Evolutionary conservation across 78 protist species (phyloP), one percentile per base, ranked within the genome.

Genomic region (Anaeramoeba flamelloides): DNA sequence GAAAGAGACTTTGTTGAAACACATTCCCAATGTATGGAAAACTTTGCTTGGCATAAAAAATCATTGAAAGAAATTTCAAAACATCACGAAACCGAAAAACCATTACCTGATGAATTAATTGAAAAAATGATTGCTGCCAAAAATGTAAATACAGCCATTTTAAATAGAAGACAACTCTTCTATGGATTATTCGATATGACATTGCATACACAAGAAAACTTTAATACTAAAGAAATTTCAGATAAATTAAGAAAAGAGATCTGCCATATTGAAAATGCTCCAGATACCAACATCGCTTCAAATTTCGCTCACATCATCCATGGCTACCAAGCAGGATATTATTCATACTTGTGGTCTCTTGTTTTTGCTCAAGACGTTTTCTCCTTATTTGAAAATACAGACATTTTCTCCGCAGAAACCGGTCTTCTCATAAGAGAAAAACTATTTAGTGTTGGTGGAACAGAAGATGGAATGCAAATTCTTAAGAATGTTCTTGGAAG

Each of bases 401-500:
- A 2, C 2, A 38, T 3, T 38, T 4, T 77, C 1, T 1, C 75
- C 1, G 8, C 69, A 26, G 69, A 26, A 26, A 17, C 17, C 17
- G 81, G 1, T n/a, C 38, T 3, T 38, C 31, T 38, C 37, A 3
- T 1, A 34, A 26, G 81, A 1, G 1, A 17, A 64, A 1, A 1
- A 1, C 32, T 87, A 0, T 82, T 88, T 39, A 82, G 79, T 12
- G 79, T 76, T 3, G 88, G 94, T 75, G 94, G 90, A 4, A 81
- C 85, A 32, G 79, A 40, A 32, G 86, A 87, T 36, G 41, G 80
- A 34, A 69, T 17, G 2, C 77, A 69, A 32, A 31, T 83, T 34
- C 78, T 89, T 38, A 41, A 39, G 77, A 78, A 39, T 36, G 87
- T 91, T 83, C 74, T 91, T 12, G 91, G 90, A 37, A 38, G 91